A percentile compares a stretch with the other conserved stretches of the same genome.
phyloP scores from a whole-genome alignment of 2,329 filamentous ascomycete genomes.

The Nothopassalora personata region DNA sequence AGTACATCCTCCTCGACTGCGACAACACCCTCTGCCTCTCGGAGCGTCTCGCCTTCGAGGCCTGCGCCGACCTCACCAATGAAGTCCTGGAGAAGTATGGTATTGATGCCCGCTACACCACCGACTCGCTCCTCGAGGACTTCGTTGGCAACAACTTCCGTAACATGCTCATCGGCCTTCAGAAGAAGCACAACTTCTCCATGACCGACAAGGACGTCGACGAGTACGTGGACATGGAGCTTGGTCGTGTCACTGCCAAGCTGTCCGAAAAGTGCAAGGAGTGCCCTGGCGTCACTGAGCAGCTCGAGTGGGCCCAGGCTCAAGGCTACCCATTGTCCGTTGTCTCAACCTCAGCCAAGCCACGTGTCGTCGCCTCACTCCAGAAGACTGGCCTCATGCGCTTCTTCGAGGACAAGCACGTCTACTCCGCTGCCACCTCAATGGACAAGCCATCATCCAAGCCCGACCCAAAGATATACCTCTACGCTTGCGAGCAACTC shows the following conservation, averaged over 20 bases:
- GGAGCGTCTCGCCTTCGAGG: conserved; percentile 85
- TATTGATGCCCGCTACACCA: conserved; percentile 67
- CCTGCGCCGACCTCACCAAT: conserved; percentile 84
- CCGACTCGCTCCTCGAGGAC: conserved; percentile 70
- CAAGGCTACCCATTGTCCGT: conserved; percentile 65
- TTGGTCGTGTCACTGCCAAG: conserved; percentile 78
- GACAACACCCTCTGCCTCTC: conserved; percentile 92
- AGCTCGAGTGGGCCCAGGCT: conserved; percentile 55
- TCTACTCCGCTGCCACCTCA: conserved; percentile 79
- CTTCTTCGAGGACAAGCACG: conserved; percentile 68
- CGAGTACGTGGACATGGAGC: conserved; percentile 67
- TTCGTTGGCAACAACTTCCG: conserved; percentile 95
- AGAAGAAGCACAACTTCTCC: conserved; percentile 68
- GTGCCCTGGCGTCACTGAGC: conserved; percentile 53
- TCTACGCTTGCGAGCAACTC: conserved; percentile 68
- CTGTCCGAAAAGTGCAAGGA: conserved; percentile 43
- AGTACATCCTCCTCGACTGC: conserved; percentile 51
- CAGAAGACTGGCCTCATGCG: conserved; percentile 73
- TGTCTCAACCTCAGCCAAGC: conserved; percentile 73
- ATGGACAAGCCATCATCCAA: conserved; percentile 78
- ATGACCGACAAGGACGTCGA: conserved; percentile 66
- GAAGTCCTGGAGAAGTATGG: conserved; percentile 66
- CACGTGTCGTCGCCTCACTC: conserved; percentile 71
- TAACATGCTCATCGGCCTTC: conserved; percentile 75
- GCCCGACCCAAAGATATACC: conserved; percentile 84